Evolutionary conservation across 23 red algal species (phyloP).

Genomic region (Gracilaria domingensis): DNA sequence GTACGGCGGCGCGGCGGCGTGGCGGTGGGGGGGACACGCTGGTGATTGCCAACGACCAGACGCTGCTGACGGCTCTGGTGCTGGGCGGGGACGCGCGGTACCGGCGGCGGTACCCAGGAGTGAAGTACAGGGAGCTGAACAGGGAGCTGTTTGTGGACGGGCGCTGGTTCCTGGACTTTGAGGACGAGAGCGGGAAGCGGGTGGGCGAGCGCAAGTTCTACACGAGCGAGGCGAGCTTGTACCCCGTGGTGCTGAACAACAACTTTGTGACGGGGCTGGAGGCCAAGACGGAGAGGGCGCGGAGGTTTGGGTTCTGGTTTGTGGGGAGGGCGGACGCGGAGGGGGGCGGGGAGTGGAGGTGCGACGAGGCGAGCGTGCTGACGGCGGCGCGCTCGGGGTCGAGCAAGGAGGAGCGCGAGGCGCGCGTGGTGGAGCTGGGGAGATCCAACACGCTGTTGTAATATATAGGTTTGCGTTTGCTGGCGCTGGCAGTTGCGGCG

Average conservation of each 20-base stretch:
- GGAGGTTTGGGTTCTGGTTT: constrained; percentile 71
- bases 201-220: constrained; percentile 32
- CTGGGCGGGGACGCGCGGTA: background rate
- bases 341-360: background rate
- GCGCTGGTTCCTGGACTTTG: constrained; percentile 66
- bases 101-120: background rate
- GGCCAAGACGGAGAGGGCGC: constrained; percentile 34
- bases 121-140: constrained; percentile 31
- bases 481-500: too few relatives aligned
- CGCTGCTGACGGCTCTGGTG: constrained; percentile 52
- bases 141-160: constrained; percentile 56
- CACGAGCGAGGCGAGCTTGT: constrained; percentile 41
- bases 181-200: constrained; percentile 18
- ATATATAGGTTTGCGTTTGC: too few relatives aligned
- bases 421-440: constrained; percentile 23
- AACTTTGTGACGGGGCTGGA: constrained; percentile 62
- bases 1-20: background rate
- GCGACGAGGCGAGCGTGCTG: constrained; percentile 23
- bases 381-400: constrained; percentile 44
- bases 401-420: constrained; percentile 18
- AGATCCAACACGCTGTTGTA: constrained; percentile 16
- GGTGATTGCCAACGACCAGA: constrained; percentile 61
- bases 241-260: constrained; percentile 76
- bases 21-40: background rate
- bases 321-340: background rate